Base-by-base conservation (phyloP, 2,329 filamentous ascomycete genomes). In the Ascochyta pisi region DNA sequence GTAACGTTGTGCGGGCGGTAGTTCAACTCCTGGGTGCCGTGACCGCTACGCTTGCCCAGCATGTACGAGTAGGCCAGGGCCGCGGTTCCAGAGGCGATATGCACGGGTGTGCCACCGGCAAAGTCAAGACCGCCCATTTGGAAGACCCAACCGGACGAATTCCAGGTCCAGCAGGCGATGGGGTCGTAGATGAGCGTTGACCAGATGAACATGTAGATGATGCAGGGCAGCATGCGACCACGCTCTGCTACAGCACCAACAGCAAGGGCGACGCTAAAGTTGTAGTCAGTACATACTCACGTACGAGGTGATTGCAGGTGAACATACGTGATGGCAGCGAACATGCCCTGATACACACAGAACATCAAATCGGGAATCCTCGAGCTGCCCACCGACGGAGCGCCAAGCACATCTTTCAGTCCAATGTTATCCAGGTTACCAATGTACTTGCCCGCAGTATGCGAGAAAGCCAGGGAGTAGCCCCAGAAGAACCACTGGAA, bases 401-500 rank as follows among this genome's bases (percentile, higher is more conserved):
- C 83, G 34, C 82, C 92, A 29, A 96, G 82, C 23, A 95, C 90
- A 74, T 89, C 83, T 63, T 81, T 86, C 75, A 96, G 88, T 39
- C 89, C 92, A 71, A 96, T 86, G 79, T 96, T 94, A 62, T 85
- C 78, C 24, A 96, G 80, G 67, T 92, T 83, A 55, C 92, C 92
- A 60, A 96, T 90, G 74, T 86, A 96, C 38, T 81, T 84, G 42
- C 88, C 87, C 24, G 89, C 89, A 2, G 84, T 82, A 76, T 94
- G 91, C 15, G 91, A 95, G 74, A 93, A 95, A 43, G 90, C 86
- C 10, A 95, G 78, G 4, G 89, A 92, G 74, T 91, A 96, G 43
- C 92, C 92, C 92, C 92, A 96, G 81, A 96, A 94, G 81, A 96
- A 96, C 92, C 92, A 96, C 73, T 96, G 91, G 78, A 96, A 96